phyloP scores from a whole-genome alignment of 2,329 filamentous ascomycete genomes.

The Penicillium frequentans region DNA sequence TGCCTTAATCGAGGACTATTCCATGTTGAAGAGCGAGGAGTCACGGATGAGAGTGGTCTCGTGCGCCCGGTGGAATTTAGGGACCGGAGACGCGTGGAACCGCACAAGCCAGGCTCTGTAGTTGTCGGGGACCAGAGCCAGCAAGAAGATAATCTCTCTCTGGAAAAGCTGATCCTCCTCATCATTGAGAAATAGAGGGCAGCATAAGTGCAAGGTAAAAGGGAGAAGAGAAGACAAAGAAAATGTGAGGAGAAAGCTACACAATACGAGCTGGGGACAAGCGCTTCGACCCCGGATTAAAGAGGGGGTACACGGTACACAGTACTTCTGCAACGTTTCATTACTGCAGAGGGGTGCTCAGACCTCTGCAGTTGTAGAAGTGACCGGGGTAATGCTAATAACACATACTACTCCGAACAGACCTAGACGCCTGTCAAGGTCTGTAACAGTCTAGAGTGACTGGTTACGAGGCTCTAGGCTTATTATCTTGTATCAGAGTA shows the following conservation, averaged over 20 bases:
- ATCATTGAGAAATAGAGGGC: neutral
- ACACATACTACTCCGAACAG: neutral
- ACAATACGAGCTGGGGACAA: neutral
- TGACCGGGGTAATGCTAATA: slow-evolving; percentile 2
- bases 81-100: slow-evolving; percentile 1
- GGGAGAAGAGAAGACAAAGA: neutral
- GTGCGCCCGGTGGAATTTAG: neutral
- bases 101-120: neutral
- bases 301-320: slow-evolving; percentile 3
- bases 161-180: neutral
- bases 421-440: neutral
- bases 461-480: no score
- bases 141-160: neutral
- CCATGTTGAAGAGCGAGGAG: neutral
- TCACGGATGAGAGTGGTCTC: slow-evolving; percentile 3
- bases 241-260: slow-evolving; percentile 11
- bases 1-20: neutral
- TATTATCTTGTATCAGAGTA: no score
- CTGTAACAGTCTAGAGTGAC: neutral
- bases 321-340: slow-evolving; percentile 15
- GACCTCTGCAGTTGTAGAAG: slow-evolving; percentile 5
- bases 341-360: neutral
- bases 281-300: slow-evolving; percentile 16
- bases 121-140: neutral
- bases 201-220: neutral